These are phyloP conservation scores for Epichloe coenophiala DNA, from an alignment of 2,329 filamentous ascomycete genomes.

Conservation along the genomic window DNA sequence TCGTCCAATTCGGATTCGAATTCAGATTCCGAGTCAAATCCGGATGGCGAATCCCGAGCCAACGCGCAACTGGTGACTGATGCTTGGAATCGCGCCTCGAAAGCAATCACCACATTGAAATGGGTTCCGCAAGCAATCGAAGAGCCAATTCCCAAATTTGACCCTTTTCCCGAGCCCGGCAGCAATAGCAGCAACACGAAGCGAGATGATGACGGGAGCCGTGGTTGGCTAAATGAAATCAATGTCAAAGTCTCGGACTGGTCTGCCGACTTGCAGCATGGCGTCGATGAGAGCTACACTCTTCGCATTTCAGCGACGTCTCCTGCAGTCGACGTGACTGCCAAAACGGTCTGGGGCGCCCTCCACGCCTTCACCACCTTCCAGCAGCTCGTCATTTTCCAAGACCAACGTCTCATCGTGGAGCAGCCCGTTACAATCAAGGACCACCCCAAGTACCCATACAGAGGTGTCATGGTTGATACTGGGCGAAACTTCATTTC, in stretches of 20 bases:
- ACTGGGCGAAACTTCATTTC: constrained; percentile 40
- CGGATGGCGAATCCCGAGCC: neutral
- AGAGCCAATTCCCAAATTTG: constrained; percentile 34
- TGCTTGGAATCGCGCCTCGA: constrained; percentile 37
- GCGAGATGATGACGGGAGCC: constrained; percentile 8
- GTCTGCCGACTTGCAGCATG: constrained; percentile 36
- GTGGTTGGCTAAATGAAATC: constrained; percentile 24
- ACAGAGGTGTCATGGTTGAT: constrained; percentile 42
- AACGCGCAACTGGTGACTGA: constrained; percentile 20
- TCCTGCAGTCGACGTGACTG: constrained; percentile 28
- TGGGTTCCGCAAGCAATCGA: constrained; percentile 41
- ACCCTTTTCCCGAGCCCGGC: constrained; percentile 33
- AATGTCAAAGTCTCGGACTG: constrained; percentile 31
- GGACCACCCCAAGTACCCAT: constrained; percentile 36
- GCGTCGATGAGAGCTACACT: constrained; percentile 43
- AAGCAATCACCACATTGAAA: constrained; percentile 32
- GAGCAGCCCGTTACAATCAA: constrained; percentile 38
- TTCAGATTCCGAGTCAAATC: neutral
- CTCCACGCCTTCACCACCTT: constrained; percentile 44
- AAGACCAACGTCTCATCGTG: constrained; percentile 30
- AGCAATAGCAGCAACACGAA: constrained; percentile 13
- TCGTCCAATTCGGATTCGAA: constrained; percentile 5
- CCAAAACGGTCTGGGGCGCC: constrained; percentile 39
- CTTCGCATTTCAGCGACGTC: constrained; percentile 27
- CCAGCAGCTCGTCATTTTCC: constrained; percentile 39